Base-by-base conservation (phyloP, 805 yeast genomes). In the Kuraishia borneana region DNA sequence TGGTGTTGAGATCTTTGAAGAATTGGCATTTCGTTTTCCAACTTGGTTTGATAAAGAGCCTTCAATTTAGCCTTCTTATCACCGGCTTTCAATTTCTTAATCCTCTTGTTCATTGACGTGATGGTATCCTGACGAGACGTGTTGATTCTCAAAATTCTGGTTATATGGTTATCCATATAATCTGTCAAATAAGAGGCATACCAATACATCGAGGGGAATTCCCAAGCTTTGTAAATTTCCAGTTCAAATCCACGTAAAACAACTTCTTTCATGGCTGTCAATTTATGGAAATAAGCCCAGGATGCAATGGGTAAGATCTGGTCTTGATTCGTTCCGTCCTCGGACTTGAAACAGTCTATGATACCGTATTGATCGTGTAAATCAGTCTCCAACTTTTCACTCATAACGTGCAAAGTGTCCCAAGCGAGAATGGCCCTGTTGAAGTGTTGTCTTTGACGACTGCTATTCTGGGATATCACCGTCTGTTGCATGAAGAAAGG, bases 371-470 rank as follows among this genome's bases (percentile, higher is more conserved):
- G 45, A 5, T 51, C 42, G 23, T 46, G 54, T 6, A 70, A 36
- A 5, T 60, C 62, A 12, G 64, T 42, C 49, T 85, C 96, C 25
- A 76, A 61, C 4, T 61, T 54, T 46, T 84, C 94, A 35, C 81
- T 66, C 27, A 68, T 67, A 7, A 82, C 92, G 47, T 89, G 96
- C 21, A 83, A 58, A 2, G 85, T 67, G 53, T 89, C 96, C 81
- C 89, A 83, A 3, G 67, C 42, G 31, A 68, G 46, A 36, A 75
- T 47, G 46, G 68, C 60, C 47, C 76, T 61, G 41, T 76, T 60
- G 46, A 79, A 57, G 41, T 80, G 71, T 50, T 84, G 95, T 41
- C 96, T 72, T 47, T 84, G 87, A 36, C 95, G 67, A 33, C 94
- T 74, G 23, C 85, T 76, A 46, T 89, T 89, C 51, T 77, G 79